phyloP scores from a whole-genome alignment of 768 basidiomycete species.

The Pisolithus sp. region DNA sequence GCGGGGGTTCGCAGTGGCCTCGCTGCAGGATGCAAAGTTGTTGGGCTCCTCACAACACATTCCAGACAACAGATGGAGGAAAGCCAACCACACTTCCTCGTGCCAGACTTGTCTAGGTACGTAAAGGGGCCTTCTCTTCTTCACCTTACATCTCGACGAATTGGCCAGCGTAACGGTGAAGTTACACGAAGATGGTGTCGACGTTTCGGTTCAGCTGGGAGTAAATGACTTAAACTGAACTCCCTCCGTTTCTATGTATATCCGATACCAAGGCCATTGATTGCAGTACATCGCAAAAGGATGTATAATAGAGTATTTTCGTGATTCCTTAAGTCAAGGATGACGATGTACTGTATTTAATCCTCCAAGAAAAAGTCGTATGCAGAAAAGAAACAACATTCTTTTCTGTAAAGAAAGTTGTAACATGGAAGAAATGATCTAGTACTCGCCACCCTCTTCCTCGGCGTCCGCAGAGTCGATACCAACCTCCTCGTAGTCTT shows the following conservation, averaged over 20 bases:
- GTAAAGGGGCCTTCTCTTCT: conserved; percentile 5
- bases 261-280: neutral
- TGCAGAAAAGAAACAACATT: neutral
- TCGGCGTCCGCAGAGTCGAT: conserved; percentile 70
- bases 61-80: conserved; percentile 59
- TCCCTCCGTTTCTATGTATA: no score
- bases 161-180: conserved; percentile 23
- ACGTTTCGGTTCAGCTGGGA: conserved; percentile 37
- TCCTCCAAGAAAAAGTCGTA: neutral
- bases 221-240: conserved; percentile 5
- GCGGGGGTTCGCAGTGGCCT: conserved; percentile 75
- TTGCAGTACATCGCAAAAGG: neutral
- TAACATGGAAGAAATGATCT: conserved; percentile 12
- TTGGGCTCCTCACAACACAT: conserved; percentile 82
- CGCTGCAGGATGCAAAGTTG: conserved; percentile 76
- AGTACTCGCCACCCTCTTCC: conserved; percentile 44
- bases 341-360: neutral
- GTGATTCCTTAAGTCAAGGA: conserved; percentile 4
- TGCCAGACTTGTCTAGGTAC: conserved; percentile 66
- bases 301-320: neutral
- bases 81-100: conserved; percentile 59
- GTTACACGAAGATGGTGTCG: conserved; percentile 33
- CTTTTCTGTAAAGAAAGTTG: neutral
- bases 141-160: neutral
- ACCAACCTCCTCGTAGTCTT: conserved; percentile 89